phyloP scores from a whole-genome alignment of 2,329 filamentous ascomycete genomes.

The Shiraia bambusicola region DNA sequence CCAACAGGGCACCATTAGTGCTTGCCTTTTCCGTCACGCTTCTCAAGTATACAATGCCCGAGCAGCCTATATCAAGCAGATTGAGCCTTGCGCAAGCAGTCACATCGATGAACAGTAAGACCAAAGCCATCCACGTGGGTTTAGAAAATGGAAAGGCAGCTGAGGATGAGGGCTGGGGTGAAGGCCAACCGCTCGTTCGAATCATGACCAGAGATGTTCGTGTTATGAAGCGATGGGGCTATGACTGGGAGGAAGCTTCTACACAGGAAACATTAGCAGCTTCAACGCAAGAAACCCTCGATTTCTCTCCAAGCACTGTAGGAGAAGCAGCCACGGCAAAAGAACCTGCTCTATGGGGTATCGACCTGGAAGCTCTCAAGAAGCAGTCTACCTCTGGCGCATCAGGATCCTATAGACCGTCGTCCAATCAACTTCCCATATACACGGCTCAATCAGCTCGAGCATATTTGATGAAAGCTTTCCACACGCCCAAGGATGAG shows the following conservation, averaged over 20 bases:
- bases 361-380: conserved; percentile 59
- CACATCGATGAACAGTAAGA: conserved; percentile 76
- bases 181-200: conserved; percentile 71
- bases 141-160: conserved; percentile 65
- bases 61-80: conserved; percentile 80
- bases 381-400: conserved; percentile 44
- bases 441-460: conserved; percentile 71
- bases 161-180: conserved; percentile 70
- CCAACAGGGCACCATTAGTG: conserved; percentile 79
- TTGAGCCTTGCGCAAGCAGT: conserved; percentile 82
- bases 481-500: conserved; percentile 51
- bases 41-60: conserved; percentile 78
- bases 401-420: conserved; percentile 9
- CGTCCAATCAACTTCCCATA: conserved; percentile 62
- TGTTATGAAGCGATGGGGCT: conserved; percentile 77
- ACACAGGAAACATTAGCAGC: conserved; percentile 11
- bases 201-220: conserved; percentile 73
- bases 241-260: conserved; percentile 45
- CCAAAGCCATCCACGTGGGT: conserved; percentile 74
- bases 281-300: conserved; percentile 14
- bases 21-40: conserved; percentile 76
- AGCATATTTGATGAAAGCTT: conserved; percentile 60
- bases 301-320: conserved; percentile 16
- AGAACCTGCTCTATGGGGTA: conserved; percentile 58
- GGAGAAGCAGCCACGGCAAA: conserved; percentile 20